Evolutionary conservation across 306 rosid species (phyloP), one percentile per base, ranked within the genome.

Genomic region (Trifolium dubium): DNA sequence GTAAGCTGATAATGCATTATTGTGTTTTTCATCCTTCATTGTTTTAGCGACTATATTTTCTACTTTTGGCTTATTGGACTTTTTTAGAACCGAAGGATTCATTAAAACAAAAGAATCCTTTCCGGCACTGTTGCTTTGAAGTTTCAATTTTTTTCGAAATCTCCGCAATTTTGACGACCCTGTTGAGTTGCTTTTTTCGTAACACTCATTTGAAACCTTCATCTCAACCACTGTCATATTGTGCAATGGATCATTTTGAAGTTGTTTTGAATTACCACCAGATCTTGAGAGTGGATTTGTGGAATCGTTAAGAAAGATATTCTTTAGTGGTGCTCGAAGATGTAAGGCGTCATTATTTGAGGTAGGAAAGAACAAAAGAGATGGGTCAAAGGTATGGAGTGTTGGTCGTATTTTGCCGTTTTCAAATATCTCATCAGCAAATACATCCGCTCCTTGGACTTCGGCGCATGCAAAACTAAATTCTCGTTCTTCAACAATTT

Each of bases 361-460:
- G 17, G 5, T 8, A 3, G 10, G 69, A 1, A 63, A 6, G 37
- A 75, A 74, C 28, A 82, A 67, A 11, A 82, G 79, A 68, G 66
- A 73, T 47, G 46, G 73, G 31, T 86, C 71, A 23, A 88, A 88
- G 6, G 76, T 17, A 5, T 85, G 85, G 1, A 28, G 84, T 2
- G 74, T 37, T 10, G 88, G 80, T 2, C 88, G 86, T 65, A 92
- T 87, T 81, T 75, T 81, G 5, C 92, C 97, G 84, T 88, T 63
- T 0, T 63, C 23, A 23, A 23, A 23, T 23, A 23, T 23, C 23
- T 23, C 23, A 23, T 23, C 23, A 1, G 23, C 23, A 23, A 23
- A 23, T 23, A 23, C 23, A 23, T 23, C 23, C 1, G 23, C 23
- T 23, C 23, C 23, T 23, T 23, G 23, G 23, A 23, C 23, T 23